Percentiles rank a stretch among this genome's conserved stretches.
Conservation (phyloP, 2,329 filamentous ascomycete genomes). For the Madurella mycetomatis region DNA sequence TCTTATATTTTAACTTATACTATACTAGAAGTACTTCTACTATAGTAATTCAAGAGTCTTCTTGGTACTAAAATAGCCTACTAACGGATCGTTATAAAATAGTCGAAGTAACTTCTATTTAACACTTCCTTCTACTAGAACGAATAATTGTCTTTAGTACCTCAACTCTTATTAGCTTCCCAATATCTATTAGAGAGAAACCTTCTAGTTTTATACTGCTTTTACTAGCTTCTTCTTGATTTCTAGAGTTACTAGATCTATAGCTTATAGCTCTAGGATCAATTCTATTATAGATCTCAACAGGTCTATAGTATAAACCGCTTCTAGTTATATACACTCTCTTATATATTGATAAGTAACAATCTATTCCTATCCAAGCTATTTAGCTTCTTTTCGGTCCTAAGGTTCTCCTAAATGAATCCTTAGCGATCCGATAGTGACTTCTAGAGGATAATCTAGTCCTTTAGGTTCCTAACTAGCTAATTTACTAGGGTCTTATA, state of each 20-base stretch:
- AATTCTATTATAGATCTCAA: no score
- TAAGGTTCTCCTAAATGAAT: background rate
- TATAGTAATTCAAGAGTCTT: background rate
- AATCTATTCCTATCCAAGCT: no score
- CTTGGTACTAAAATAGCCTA: background rate
- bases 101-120: background rate
- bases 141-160: background rate
- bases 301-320: no score
- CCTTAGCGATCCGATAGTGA: background rate
- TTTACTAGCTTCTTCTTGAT: background rate
- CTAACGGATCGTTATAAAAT: background rate
- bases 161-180: no score
- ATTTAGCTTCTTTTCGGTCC: no score
- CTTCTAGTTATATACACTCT: no score
- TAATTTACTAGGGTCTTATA: no score
- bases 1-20: background rate
- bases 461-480: no score
- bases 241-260: no score
- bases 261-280: no score
- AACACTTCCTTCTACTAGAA: background rate
- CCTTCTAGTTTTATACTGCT: background rate
- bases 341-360: no score
- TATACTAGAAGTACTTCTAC: background rate
- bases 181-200: background rate
- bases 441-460: background rate